Base-by-base conservation (phyloP, 352 stramenopile genomes). In the Lagenidium giganteum region DNA sequence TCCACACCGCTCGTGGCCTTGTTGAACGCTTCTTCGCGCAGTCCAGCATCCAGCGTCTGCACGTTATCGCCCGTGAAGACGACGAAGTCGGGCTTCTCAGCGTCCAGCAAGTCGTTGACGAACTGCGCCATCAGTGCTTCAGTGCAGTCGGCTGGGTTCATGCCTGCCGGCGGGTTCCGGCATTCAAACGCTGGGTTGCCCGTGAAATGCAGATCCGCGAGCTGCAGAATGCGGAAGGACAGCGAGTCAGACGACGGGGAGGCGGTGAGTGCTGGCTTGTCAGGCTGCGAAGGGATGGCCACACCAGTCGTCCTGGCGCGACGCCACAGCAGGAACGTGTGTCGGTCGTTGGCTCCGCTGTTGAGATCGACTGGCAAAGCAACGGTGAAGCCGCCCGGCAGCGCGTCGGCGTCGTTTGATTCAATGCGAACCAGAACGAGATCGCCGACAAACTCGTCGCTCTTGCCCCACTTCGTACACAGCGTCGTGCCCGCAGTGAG, bases 61-160 rank as follows among this genome's bases (percentile, higher is more conserved):
- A 86, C 62, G 26, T 86, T 85, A 42, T 86, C 76, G 30, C 76
- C 72, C 0, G 70, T 61, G 42, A 86, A 81, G 5, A 76, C 70
- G 1, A 88, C 76, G 8, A 86, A 72, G 41, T 88, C 72, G 5
- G 76, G 76, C 21, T 74, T 61, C 37, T 86, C 76, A 23, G 59
- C 38, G 29, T 86, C 65, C 12, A 88, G 45, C 11, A 88, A 47
- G 14, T 72, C 61, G 21, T 79, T 57, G 7, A 85, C 50, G 25
- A 86, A 84, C 16, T 54, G 51, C 21, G 65, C 46, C 36, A 74
- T 85, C 27, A 70, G 20, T 17, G 63, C 51, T 30, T 88, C 75
- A 9, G 48, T 57, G 39, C 70, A 88, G 0, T 51, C 40, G 3
- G 57, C 47, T 20, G 7, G 49, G 35, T 11, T 32, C 54, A 40